These are phyloP conservation scores for Stephania cephalantha DNA, from an alignment of 164 flowering plant genomes.

Conservation along the genomic window DNA sequence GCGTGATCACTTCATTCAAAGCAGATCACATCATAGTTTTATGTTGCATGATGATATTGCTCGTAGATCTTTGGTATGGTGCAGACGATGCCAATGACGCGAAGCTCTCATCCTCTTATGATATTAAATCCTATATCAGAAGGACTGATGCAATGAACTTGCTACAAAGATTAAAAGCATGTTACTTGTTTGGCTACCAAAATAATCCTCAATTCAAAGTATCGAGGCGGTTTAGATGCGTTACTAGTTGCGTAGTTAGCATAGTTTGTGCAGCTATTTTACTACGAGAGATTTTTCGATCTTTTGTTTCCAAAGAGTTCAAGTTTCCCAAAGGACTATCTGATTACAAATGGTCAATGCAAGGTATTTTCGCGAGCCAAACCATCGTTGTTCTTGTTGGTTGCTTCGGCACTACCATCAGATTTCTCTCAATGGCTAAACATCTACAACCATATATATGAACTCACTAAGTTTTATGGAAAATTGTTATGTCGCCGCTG, in stretches of 20 bases:
- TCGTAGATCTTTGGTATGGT: neutral
- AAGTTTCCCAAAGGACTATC: neutral
- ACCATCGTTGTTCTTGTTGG: neutral
- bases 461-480: too few species aligned
- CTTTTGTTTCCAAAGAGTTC: neutral
- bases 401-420: neutral
- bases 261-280: neutral
- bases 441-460: too few species aligned
- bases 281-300: neutral
- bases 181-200: neutral
- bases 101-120: neutral
- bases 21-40: slow-evolving; percentile 3
- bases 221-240: neutral
- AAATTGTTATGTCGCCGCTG: too few species aligned
- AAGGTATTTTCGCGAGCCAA: neutral
- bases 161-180: neutral
- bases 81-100: neutral
- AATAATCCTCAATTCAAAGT: neutral
- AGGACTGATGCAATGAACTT: neutral
- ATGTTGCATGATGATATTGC: slow-evolving; percentile 8
- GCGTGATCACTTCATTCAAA: neutral
- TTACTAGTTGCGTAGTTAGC: neutral
- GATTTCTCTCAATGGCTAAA: too few species aligned
- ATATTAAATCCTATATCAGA: neutral
- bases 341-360: slow-evolving; percentile 1